Conservation (phyloP, 176 grass and related monocot genomes). For the Saccharum spontaneum region DNA sequence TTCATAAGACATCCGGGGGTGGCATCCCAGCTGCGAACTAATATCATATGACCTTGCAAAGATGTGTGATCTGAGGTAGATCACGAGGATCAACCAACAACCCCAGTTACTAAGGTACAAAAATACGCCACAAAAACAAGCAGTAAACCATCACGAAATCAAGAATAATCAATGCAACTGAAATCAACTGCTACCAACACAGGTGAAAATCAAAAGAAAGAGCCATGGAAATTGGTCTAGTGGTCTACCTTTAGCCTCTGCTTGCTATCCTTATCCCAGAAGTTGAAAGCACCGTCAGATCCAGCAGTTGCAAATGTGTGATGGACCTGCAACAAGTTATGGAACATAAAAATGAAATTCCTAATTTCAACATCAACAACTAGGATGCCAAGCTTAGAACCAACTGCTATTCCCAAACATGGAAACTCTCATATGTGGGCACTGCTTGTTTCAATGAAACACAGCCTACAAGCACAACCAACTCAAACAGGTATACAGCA, state of each 20-base stretch:
- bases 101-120: neutral
- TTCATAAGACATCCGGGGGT: neutral
- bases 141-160: slow-evolving; percentile 1
- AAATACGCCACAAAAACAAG: neutral
- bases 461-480: slow-evolving; percentile 7
- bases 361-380: slow-evolving; percentile 15
- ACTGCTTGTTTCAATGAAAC: slow-evolving; percentile 23
- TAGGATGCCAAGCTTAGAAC: neutral
- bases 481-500: neutral
- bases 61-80: neutral
- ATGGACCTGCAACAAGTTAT: slow-evolving; percentile 56
- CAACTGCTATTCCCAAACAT: slow-evolving; percentile 4
- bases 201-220: neutral
- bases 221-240: neutral
- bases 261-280: slow-evolving; percentile 91
- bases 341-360: slow-evolving; percentile 22
- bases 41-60: neutral
- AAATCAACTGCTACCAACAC: neutral
- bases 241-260: slow-evolving; percentile 78
- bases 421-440: neutral
- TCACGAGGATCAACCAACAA: neutral
- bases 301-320: slow-evolving; percentile 87
- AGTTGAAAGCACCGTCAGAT: slow-evolving; percentile 89
- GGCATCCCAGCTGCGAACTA: neutral
- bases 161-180: slow-evolving; percentile 16